Conservation (phyloP, 2,329 filamentous ascomycete species). For the Neophaeococcomyces mojaviensis region DNA sequence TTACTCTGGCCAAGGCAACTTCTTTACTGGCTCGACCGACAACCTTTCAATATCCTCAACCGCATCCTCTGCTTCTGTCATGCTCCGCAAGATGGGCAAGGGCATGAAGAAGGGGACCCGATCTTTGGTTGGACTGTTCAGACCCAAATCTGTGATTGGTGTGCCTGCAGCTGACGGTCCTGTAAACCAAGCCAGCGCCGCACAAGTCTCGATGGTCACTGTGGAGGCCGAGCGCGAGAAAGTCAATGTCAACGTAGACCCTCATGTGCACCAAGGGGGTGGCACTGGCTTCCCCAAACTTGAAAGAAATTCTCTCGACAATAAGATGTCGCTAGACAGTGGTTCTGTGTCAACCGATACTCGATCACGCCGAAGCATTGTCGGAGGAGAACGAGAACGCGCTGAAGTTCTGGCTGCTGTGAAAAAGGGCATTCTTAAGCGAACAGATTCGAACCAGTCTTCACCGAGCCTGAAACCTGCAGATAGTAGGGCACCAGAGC, state of each 20-base stretch:
- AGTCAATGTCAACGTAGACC: slow-evolving; percentile 66
- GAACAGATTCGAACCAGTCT: slow-evolving; percentile 58
- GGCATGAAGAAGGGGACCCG: slow-evolving; percentile 93
- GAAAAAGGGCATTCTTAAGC: slow-evolving; percentile 92
- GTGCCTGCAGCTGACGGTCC: slow-evolving; percentile 63
- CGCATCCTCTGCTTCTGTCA: slow-evolving; percentile 42
- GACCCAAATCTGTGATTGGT: slow-evolving; percentile 85
- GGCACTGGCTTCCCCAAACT: slow-evolving; percentile 77
- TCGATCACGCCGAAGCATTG: slow-evolving; percentile 70
- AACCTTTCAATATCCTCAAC: slow-evolving; percentile 58
- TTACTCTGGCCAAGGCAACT: slow-evolving; percentile 74
- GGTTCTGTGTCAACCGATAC: slow-evolving; percentile 38
- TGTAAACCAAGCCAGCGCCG: slow-evolving; percentile 59
- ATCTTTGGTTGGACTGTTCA: slow-evolving; percentile 87
- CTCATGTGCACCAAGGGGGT: slow-evolving; percentile 59
- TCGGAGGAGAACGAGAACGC: slow-evolving; percentile 81
- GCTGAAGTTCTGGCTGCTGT: slow-evolving; percentile 87
- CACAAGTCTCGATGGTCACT: slow-evolving; percentile 90
- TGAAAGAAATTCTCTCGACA: slow-evolving; percentile 74
- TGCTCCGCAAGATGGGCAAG: slow-evolving; percentile 91
- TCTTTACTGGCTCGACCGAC: slow-evolving; percentile 87
- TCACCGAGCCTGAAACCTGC: slow-evolving; percentile 59
- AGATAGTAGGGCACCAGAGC: slow-evolving; percentile 47
- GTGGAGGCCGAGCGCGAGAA: slow-evolving; percentile 85
- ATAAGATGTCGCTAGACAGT: slow-evolving; percentile 34